Evolutionary conservation across 306 rosid genomes (phyloP), one percentile per base, ranked within the genome.

Genomic region (Pterocarpus macrocarpus): DNA sequence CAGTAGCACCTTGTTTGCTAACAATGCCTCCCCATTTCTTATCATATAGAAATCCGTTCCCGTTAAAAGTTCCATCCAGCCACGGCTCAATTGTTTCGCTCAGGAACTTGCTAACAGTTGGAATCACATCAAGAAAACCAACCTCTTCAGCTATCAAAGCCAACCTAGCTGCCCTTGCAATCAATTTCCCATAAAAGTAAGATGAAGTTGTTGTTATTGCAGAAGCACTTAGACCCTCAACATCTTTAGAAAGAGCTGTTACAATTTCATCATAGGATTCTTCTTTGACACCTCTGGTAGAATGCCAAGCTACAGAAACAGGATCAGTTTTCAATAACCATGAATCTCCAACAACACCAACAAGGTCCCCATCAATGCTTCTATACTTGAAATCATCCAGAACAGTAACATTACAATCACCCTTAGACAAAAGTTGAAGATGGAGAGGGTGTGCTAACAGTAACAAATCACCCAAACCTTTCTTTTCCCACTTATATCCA

Each of bases 71-170:
- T 50, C 94, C 97, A 39, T 80, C 83, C 62, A 91, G 61, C 97
- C 97, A 91, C 3, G 97, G 92, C 82, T 85, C 87, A 69, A 90
- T 85, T 5, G 89, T 49, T 22, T 83, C 88, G 76, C 69, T 89
- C 84, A 91, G 58, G 30, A 85, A 91, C 84, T 78, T 85, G 65
- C n/a, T 81, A 36, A 90, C 38, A 6, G 36, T 56, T 0, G 94
- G 90, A 57, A 89, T 77, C 68, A 84, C 94, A 57, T 90, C 79
- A 9, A 50, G 81, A 63, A 55, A 86, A 22, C 69, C 68, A 22
- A 90, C 86, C 78, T 91, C 94, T 83, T 91, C 94, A 11, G 97
- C 97, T 83, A 91, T 88, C 80, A 91, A 62, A 33, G 91, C 97
- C 56, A 91, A 61, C 81, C 97, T 88, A 0, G 97, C 97, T 1